Conservation (phyloP, 257 asterid species). For the Solanum gracilifrons region DNA sequence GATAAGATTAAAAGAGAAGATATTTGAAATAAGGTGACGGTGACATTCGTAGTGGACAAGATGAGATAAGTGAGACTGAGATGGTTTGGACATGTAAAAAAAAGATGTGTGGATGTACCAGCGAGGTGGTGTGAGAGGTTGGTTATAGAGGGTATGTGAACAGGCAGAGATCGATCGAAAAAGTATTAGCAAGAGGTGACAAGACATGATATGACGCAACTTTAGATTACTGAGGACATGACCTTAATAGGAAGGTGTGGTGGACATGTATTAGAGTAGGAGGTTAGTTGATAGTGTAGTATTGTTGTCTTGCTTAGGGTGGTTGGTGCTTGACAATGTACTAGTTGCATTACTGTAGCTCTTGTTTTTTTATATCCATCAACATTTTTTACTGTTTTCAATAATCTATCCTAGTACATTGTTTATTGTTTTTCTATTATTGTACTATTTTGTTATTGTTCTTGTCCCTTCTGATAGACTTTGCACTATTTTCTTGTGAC, state of each 20-base stretch:
- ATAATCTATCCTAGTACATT: too few species aligned
- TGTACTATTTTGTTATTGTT: not conserved
- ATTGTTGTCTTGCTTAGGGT: not conserved
- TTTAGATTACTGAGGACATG: not conserved
- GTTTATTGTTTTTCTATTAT: too few species aligned
- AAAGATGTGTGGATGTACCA: not conserved
- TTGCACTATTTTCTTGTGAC: not conserved
- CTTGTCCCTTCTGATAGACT: not conserved
- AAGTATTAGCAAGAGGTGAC: not conserved
- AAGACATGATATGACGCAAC: not conserved
- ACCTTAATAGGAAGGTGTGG: not conserved
- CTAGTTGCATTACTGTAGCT: not conserved
- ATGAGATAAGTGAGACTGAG: too few species aligned
- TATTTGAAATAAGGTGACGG: fast-evolving
- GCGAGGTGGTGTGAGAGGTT: not conserved
- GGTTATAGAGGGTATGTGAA: too few species aligned
- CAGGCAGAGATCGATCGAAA: fast-evolving
- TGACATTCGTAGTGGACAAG: not conserved
- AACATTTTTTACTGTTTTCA: not conserved
- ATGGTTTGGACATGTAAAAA: not conserved
- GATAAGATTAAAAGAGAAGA: not conserved
- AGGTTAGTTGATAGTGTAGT: too few species aligned
- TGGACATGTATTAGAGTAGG: not conserved
- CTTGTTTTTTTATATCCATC: too few species aligned
- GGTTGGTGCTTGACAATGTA: not conserved